Base-by-base conservation (phyloP, 2,329 filamentous ascomycete species). In the Chaetomiaceae sp. region DNA sequence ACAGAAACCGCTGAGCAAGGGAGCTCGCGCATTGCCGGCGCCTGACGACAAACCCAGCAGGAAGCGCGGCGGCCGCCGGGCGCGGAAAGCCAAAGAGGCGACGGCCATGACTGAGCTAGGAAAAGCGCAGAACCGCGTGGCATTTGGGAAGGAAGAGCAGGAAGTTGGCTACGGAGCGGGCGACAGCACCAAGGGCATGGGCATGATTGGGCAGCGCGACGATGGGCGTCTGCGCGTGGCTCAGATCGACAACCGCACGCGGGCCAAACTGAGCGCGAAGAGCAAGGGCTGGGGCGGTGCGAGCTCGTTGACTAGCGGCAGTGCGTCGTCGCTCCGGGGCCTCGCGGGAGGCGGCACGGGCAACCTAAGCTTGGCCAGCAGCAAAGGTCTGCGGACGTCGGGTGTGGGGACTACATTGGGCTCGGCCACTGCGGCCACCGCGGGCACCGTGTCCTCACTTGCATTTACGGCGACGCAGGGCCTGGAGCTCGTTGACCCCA, bases 391-490 rank as follows among this genome's bases (percentile, higher is more conserved):
- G 45, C 81, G 91, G 18, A 81, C 87, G 1, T 87, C 87, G 4
- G 91, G 92, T 30, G 89, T 96, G 11, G 90, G 90, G 18, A 83
- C 81, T 47, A 83, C 82, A 2, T 72, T 86, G 13, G 60, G 58
- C 18, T 55, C 49, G 5, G 59, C 56, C 21, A 54, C 50, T n/a
- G n/a, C n/a, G 82, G 81, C 43, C 76, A 79, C 16, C 81, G 80
- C 14, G 4, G 90, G 90, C 58, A 95, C 89, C 1, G 86, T 88
- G 29, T 95, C 89, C 62, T 90, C 86, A 45, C 82, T 99, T 62
- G 88, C 91, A 0, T 99, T 99, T 65, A 96, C 91, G 2, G 90
- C 92, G 1, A 89, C 95, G 14, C 94, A 97, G 66, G 94, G 94
- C 2, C 77, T 99, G 34, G 92, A 99, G 73, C 80, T 99, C 11